Conservation (phyloP, 352 stramenopile genomes). For the Thraustochytrium sp. region DNA sequence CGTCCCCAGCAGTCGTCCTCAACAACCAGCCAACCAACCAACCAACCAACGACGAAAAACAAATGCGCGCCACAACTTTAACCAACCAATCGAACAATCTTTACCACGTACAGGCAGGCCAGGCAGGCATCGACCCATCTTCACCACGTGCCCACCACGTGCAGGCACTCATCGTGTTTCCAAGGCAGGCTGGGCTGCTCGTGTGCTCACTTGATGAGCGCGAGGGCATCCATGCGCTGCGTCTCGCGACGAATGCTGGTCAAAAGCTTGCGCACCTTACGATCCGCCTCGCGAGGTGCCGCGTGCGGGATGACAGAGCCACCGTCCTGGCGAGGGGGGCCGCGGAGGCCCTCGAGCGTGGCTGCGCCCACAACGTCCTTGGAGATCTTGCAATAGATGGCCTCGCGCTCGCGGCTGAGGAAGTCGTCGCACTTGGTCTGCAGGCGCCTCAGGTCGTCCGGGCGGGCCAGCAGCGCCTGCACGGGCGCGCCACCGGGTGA, state of each 20-base stretch:
- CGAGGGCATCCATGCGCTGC: background rate
- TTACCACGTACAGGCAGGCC: too few species aligned
- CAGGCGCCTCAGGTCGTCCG: background rate
- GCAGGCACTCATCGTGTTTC: too few species aligned
- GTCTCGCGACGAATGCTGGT: background rate
- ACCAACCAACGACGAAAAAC: too few species aligned
- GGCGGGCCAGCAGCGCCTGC: background rate
- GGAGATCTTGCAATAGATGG: constrained; percentile 1
- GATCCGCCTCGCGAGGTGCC: background rate
- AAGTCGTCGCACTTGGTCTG: background rate
- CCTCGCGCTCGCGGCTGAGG: background rate
- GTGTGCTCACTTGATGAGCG: constrained; percentile 3
- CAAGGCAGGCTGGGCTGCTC: too few species aligned
- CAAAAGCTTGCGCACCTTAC: background rate
- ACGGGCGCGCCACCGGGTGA: background rate
- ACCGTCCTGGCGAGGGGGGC: background rate
- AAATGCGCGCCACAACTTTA: too few species aligned
- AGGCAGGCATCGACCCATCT: too few species aligned
- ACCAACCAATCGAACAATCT: too few species aligned
- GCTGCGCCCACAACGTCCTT: background rate
- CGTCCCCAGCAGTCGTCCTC: too few species aligned
- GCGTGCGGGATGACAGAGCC: background rate
- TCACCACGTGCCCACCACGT: too few species aligned
- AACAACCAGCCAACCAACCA: too few species aligned
- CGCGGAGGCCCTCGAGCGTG: background rate